phyloP scores from a whole-genome alignment of 192 early-diverging fungal genomes.

The Coemansia sp. region DNA sequence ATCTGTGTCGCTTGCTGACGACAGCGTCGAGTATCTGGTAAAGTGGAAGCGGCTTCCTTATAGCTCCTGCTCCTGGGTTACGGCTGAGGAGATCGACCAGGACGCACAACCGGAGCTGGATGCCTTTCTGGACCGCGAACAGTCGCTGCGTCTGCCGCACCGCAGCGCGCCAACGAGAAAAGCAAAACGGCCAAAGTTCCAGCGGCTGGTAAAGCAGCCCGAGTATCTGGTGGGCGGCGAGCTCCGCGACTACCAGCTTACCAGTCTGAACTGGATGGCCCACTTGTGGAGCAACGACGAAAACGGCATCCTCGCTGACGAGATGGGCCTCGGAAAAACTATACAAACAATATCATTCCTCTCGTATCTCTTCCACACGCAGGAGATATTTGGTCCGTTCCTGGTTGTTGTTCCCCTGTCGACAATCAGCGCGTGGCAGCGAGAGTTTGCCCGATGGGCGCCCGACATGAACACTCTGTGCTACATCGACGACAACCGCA shows the following conservation, averaged over 20 bases:
- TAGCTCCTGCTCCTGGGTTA: conserved; percentile 90
- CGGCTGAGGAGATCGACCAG: conserved; percentile 64
- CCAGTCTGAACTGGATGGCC: conserved; percentile 97
- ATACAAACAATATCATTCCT: conserved; percentile 96
- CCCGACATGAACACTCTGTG: conserved; percentile 89
- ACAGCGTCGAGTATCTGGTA: conserved; percentile 79
- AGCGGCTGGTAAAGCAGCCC: conserved; percentile 77
- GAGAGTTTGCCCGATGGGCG: conserved; percentile 95
- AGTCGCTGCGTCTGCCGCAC: conserved; percentile 74
- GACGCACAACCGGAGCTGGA: conserved; percentile 87
- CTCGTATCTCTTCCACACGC: conserved; percentile 83
- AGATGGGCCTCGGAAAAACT: conserved; percentile 96
- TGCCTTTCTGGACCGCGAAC: conserved; percentile 77
- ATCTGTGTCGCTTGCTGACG: conserved; percentile 43
- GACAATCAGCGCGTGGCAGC: conserved; percentile 92
- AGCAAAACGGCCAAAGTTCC: conserved; percentile 76
- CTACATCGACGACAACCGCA: conserved; percentile 85
- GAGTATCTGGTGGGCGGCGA: conserved; percentile 82
- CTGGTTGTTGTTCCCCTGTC: conserved; percentile 96
- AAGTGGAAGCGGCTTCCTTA: conserved; percentile 93
- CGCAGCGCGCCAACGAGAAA: conserved; percentile 56
- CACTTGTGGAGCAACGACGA: conserved; percentile 92
- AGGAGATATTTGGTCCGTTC: conserved; percentile 89
- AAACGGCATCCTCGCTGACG: conserved; percentile 97
- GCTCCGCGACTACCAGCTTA: conserved; percentile 94